Conservation (phyloP, 768 basidiomycete genomes). For the Hygrocybe punicea region DNA sequence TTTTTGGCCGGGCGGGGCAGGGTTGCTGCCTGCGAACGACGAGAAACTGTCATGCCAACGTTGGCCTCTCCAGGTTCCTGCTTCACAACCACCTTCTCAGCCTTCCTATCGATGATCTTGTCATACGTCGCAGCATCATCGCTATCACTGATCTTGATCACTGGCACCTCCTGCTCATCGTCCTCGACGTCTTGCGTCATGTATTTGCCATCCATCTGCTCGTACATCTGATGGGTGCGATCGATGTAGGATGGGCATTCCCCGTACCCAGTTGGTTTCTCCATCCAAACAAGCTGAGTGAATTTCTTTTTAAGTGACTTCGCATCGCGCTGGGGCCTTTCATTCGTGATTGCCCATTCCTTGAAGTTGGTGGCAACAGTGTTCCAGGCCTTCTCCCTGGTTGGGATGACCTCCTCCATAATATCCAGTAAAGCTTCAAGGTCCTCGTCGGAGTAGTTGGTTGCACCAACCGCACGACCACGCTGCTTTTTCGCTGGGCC, state of each 20-base stretch:
- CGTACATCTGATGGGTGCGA: constrained; percentile 20
- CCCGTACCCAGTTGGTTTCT: constrained; percentile 29
- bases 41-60: background rate
- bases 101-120: background rate
- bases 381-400: constrained; percentile 20
- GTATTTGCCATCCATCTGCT: constrained; percentile 16
- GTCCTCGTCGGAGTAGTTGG: constrained; percentile 18
- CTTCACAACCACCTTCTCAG: background rate
- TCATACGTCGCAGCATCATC: background rate
- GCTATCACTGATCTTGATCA: background rate
- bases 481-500: background rate
- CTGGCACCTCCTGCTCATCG: background rate
- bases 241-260: constrained; percentile 16
- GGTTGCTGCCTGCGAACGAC: background rate
- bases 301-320: constrained; percentile 23
- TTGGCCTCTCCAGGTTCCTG: background rate
- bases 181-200: constrained; percentile 17
- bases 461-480: constrained; percentile 13
- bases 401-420: constrained; percentile 15
- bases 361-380: constrained; percentile 8
- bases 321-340: constrained; percentile 4
- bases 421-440: constrained; percentile 14
- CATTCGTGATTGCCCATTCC: constrained; percentile 15
- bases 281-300: constrained; percentile 19
- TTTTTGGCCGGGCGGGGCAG: background rate